phyloP scores from a whole-genome alignment of 164 flowering plant genomes.

The Liriodendron chinense region DNA sequence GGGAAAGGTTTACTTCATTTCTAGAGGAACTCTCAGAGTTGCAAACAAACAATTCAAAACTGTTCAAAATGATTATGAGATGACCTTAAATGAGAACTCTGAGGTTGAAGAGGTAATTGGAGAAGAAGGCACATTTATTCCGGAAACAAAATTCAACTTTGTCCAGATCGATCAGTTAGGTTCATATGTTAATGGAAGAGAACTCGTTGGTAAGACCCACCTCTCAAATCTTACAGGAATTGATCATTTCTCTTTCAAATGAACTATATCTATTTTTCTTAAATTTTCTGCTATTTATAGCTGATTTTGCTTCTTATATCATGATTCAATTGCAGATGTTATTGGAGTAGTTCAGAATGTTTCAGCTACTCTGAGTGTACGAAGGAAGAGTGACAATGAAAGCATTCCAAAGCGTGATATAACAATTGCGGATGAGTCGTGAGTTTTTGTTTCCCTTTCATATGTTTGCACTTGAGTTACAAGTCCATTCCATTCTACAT shows the following conservation, averaged over 20 bases:
- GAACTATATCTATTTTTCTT: background rate
- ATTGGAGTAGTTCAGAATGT: slow-evolving; percentile 90
- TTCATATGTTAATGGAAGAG: slow-evolving; percentile 67
- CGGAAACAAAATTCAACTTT: slow-evolving; percentile 74
- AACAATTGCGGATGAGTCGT: slow-evolving; percentile 91
- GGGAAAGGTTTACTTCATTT: slow-evolving; percentile 90
- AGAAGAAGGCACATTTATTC: slow-evolving; percentile 71
- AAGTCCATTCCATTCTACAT: background rate
- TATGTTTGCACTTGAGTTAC: background rate
- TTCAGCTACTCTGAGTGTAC: slow-evolving; percentile 69
- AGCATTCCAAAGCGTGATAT: slow-evolving; percentile 86
- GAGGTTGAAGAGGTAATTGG: slow-evolving; percentile 79
- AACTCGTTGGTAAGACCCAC: slow-evolving; percentile 63
- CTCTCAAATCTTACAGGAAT: background rate
- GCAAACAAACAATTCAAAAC: slow-evolving; percentile 92
- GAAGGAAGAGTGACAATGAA: slow-evolving; percentile 82
- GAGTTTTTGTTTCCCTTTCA: slow-evolving; percentile 15
- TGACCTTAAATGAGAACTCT: slow-evolving; percentile 87
- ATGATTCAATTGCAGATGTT: slow-evolving; percentile 47
- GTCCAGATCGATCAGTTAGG: slow-evolving; percentile 81
- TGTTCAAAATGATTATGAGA: slow-evolving; percentile 92
- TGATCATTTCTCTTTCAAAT: background rate
- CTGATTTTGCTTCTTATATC: background rate
- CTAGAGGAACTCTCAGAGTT: slow-evolving; percentile 70
- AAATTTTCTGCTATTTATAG: too few relatives aligned